A percentile compares a stretch with the other conserved stretches of the same genome.
Evolutionary conservation across 306 rosid species (phyloP).

Genomic region (Ormosia semicastrata): DNA sequence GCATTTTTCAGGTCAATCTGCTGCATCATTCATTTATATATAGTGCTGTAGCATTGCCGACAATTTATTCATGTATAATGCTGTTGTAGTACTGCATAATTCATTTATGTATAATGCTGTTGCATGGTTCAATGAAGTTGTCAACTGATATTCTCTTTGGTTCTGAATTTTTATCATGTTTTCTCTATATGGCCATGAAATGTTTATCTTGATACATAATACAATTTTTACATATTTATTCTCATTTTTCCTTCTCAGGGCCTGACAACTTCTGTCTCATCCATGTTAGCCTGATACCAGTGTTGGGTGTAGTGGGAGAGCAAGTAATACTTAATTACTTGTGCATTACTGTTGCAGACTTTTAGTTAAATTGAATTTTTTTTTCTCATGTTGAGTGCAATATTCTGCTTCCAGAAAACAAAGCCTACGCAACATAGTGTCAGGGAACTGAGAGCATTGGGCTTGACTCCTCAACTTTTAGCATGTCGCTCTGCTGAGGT

Average conservation of each 20-base stretch:
- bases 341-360: slow-evolving; percentile 22
- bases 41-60: background rate
- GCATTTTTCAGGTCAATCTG: slow-evolving; percentile 11
- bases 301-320: slow-evolving; percentile 96
- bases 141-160: slow-evolving; percentile 7
- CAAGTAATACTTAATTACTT: slow-evolving; percentile 62
- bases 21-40: background rate
- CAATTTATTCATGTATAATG: background rate
- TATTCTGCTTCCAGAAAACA: slow-evolving; percentile 70
- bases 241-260: slow-evolving; percentile 56
- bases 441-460: slow-evolving; percentile 92
- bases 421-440: slow-evolving; percentile 98
- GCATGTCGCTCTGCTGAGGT: slow-evolving; percentile 99
- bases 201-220: slow-evolving; percentile 20
- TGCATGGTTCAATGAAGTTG: background rate
- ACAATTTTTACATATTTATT: background rate
- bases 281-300: slow-evolving; percentile 98
- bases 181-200: background rate
- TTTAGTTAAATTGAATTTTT: background rate
- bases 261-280: slow-evolving; percentile 91
- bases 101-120: background rate
- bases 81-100: slow-evolving; percentile 12
- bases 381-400: slow-evolving; percentile 27
- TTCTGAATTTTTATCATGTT: background rate
- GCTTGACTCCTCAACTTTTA: slow-evolving; percentile 93